These are phyloP conservation scores for Pichia nanzhaoensis DNA, from an alignment of 805 yeast genomes.

Conservation along the genomic window DNA sequence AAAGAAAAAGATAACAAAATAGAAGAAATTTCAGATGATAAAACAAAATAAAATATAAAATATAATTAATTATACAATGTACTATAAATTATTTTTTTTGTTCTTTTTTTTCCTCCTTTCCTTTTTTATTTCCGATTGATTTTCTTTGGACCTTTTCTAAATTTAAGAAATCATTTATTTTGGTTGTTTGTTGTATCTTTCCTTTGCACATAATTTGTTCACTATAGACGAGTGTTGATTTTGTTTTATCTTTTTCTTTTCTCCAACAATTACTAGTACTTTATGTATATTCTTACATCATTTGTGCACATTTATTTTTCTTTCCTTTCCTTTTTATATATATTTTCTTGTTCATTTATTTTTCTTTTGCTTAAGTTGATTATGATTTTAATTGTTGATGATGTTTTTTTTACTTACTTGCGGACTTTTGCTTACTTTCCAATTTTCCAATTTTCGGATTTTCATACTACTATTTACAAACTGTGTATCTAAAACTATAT, in stretches of 20 bases:
- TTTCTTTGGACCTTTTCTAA: constrained; percentile 6
- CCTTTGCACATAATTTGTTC: constrained; percentile 6
- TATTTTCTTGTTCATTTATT: background rate
- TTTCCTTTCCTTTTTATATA: background rate
- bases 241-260: background rate
- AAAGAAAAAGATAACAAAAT: constrained; percentile 12
- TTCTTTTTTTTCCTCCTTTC: background rate
- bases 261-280: background rate
- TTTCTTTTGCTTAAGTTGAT: constrained; percentile 2
- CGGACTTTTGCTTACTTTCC: background rate
- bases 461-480: background rate
- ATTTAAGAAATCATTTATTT: background rate
- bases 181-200: background rate
- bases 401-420: background rate
- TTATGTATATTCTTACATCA: background rate
- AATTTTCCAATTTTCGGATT: background rate
- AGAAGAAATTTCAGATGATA: constrained; percentile 9
- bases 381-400: constrained; percentile 1
- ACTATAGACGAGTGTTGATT: background rate
- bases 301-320: background rate
- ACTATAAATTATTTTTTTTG: background rate
- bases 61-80: background rate
- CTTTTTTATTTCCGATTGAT: background rate
- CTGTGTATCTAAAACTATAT: background rate
- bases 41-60: background rate